Evolutionary conservation across 2,329 filamentous ascomycete genomes (phyloP).

Genomic region (Paraphaeosphaeria minitans): DNA sequence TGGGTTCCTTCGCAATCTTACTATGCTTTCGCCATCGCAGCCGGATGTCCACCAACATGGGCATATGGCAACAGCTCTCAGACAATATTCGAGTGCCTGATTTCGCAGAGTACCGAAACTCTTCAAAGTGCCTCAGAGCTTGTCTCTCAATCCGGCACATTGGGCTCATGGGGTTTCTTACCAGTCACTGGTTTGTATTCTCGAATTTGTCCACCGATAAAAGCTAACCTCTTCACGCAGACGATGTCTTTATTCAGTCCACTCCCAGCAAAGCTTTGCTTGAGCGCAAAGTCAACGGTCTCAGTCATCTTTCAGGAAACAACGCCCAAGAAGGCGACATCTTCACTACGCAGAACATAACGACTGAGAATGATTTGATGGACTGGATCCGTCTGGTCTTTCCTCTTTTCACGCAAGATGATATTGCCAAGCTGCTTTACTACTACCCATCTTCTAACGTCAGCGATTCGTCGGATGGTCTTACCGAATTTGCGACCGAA

Average conservation of each 20-base stretch:
- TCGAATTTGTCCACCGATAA: neutral
- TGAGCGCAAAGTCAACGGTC: constrained; percentile 46
- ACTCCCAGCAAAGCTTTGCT: constrained; percentile 47
- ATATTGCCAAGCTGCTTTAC: constrained; percentile 47
- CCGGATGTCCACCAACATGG: constrained; percentile 33
- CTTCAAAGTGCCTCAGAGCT: constrained; percentile 47
- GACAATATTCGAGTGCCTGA: constrained; percentile 50
- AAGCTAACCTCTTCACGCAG: constrained; percentile 15
- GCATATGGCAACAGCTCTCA: constrained; percentile 33
- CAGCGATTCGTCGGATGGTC: constrained; percentile 29
- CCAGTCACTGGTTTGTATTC: constrained; percentile 46
- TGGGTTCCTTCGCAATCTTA: constrained; percentile 54
- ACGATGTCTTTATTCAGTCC: constrained; percentile 47
- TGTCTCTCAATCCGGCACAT: constrained; percentile 42
- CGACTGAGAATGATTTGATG: constrained; percentile 48
- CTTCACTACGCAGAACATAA: constrained; percentile 53
- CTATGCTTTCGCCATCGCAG: constrained; percentile 48
- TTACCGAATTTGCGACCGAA: constrained; percentile 36
- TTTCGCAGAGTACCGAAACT: constrained; percentile 41
- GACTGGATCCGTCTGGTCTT: constrained; percentile 54
- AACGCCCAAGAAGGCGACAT: constrained; percentile 58
- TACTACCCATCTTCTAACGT: constrained; percentile 45
- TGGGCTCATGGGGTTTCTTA: constrained; percentile 52
- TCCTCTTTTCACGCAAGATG: constrained; percentile 31
- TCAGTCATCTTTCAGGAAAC: constrained; percentile 46